phyloP scores from a whole-genome alignment of 768 basidiomycete genomes.

The Phaeolepiota aurea region DNA sequence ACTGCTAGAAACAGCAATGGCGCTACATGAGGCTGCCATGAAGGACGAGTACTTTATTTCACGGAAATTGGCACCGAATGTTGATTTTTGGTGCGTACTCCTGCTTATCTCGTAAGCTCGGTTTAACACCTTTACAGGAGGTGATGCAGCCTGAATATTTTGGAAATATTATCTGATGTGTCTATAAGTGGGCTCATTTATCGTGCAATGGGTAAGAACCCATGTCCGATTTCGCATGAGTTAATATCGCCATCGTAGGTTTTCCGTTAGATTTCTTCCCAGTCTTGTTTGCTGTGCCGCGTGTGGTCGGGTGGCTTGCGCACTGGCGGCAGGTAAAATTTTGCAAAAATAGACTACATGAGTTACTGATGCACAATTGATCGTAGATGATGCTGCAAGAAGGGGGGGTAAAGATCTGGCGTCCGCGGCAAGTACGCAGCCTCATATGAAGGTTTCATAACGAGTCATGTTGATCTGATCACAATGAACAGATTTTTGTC shows the following conservation, averaged over 20 bases:
- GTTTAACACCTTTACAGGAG: conserved; percentile 49
- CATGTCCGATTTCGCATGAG: background rate
- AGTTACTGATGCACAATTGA: conserved; percentile 1
- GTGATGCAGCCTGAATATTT: conserved; percentile 21
- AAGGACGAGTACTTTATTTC: conserved; percentile 85
- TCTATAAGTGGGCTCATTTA: conserved; percentile 72
- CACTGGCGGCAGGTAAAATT: conserved; percentile 75
- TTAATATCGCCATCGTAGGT: conserved; percentile 31
- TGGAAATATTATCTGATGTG: background rate
- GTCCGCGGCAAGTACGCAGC: conserved; percentile 62
- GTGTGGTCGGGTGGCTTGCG: conserved; percentile 89
- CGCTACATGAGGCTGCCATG: conserved; percentile 80
- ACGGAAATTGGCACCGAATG: conserved; percentile 79
- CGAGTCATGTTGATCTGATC: conserved; percentile 1
- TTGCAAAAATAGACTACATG: conserved; percentile 4
- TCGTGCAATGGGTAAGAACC: conserved; percentile 73
- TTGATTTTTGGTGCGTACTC: conserved; percentile 73
- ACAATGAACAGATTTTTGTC: conserved; percentile 66
- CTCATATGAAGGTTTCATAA: conserved; percentile 6
- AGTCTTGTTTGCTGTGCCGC: conserved; percentile 85
- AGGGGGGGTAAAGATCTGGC: conserved; percentile 91
- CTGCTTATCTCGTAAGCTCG: conserved; percentile 6
- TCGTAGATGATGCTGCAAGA: conserved; percentile 83
- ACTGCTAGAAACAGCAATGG: conserved; percentile 83
- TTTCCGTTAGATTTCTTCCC: conserved; percentile 95